phyloP scores from a whole-genome alignment of 352 stramenopile genomes.

The Discostella stelligera region DNA sequence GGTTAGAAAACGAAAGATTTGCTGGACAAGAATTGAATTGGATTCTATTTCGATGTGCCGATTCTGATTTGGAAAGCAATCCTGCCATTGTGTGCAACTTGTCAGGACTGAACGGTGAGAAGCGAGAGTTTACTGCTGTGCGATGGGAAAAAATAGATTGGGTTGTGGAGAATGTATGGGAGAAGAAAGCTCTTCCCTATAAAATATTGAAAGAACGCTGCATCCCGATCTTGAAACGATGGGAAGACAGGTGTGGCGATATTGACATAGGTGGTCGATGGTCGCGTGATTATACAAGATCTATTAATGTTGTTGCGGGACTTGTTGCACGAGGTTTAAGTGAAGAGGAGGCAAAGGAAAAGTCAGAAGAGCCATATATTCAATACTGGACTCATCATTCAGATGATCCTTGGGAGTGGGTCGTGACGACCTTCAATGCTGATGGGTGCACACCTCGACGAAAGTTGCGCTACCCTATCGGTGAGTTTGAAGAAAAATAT shows the following conservation, averaged over 20 bases:
- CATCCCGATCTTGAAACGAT: conserved; percentile 27
- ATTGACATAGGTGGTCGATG: conserved; percentile 46
- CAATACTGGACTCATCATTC: conserved; percentile 43
- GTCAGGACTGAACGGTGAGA: conserved; percentile 51
- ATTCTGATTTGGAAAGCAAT: conserved; percentile 48
- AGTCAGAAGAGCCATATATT: conserved; percentile 48
- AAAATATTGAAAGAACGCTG: conserved; percentile 25
- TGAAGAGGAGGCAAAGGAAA: conserved; percentile 32
- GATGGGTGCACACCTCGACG: conserved; percentile 31
- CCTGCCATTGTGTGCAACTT: conserved; percentile 42
- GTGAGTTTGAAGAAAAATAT: conserved; percentile 51
- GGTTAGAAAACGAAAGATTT: conserved; percentile 53
- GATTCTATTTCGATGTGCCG: conserved; percentile 52
- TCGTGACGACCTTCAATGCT: conserved; percentile 45
- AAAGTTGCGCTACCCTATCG: conserved; percentile 49
- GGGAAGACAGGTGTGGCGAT: conserved; percentile 35
- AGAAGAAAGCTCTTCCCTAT: conserved; percentile 50
- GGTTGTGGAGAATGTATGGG: conserved; percentile 56
- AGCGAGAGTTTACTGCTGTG: conserved; percentile 50
- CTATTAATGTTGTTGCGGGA: conserved; percentile 30
- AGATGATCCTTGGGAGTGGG: conserved; percentile 33
- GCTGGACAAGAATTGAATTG: conserved; percentile 61
- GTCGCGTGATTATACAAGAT: conserved; percentile 43
- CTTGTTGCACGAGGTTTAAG: conserved; percentile 42
- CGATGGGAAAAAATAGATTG: conserved; percentile 48